phyloP scores from a whole-genome alignment of 768 basidiomycete genomes.

The Fomitopsis pulvina region DNA sequence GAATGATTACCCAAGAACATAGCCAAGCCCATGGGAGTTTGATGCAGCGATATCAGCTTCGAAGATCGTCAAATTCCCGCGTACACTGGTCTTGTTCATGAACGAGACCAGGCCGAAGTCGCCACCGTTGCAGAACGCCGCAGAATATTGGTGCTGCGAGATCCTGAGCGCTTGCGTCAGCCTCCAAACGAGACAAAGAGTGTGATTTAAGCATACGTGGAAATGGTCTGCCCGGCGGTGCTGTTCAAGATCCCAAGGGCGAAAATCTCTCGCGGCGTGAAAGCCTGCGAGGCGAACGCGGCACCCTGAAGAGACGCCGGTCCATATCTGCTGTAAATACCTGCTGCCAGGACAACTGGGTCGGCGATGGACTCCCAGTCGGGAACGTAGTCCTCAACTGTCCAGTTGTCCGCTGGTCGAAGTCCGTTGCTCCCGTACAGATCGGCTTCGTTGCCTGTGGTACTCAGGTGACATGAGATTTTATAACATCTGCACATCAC shows the following conservation, averaged over 20 bases:
- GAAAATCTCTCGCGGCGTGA: conserved; percentile 59
- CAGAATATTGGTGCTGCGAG: conserved; percentile 48
- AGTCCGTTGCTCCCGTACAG: conserved; percentile 26
- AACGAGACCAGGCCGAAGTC: conserved; percentile 51
- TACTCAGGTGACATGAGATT: not conserved
- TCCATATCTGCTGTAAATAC: conserved; percentile 10
- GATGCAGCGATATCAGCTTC: conserved; percentile 48
- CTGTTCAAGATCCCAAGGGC: conserved; percentile 42
- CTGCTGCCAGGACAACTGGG: conserved; percentile 17
- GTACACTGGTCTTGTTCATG: conserved; percentile 57
- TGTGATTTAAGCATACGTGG: conserved; percentile 35
- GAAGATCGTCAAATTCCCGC: conserved; percentile 45
- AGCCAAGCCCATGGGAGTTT: conserved; percentile 38
- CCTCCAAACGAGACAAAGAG: not conserved
- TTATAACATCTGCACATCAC: not conserved
- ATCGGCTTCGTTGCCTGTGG: conserved; percentile 28
- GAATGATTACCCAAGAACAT: conserved; percentile 42
- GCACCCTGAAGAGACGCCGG: conserved; percentile 20
- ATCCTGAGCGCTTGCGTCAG: conserved; percentile 29
- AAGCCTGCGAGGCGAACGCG: conserved; percentile 27
- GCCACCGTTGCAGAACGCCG: conserved; percentile 53
- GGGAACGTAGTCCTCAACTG: conserved; percentile 22
- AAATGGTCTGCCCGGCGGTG: conserved; percentile 41
- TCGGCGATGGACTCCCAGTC: conserved; percentile 23
- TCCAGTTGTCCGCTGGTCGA: conserved; percentile 17